Percentiles rank a stretch among this genome's conserved stretches.
Evolutionary conservation across 306 rosid species (phyloP).

Genomic region (Canavalia gladiata): DNA sequence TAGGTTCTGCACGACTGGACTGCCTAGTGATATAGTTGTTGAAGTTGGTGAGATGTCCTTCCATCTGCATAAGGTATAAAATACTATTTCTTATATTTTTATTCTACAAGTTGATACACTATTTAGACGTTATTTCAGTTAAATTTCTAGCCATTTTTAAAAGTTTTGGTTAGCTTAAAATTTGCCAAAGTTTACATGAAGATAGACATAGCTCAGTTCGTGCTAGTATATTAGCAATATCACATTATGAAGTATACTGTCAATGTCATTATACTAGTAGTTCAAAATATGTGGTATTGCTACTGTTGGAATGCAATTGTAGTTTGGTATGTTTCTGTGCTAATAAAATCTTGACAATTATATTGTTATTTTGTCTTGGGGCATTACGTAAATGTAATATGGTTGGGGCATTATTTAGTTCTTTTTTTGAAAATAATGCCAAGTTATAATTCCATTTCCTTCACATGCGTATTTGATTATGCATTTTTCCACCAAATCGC

Average conservation of each 20-base stretch:
- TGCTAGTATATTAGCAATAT: conserved; percentile 6
- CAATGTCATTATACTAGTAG: neutral
- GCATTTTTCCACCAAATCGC: conserved; percentile 1
- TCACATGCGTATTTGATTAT: conserved; percentile 34
- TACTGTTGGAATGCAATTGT: conserved; percentile 2
- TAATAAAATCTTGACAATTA: neutral
- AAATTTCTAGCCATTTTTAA: neutral
- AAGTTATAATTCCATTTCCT: conserved; percentile 36
- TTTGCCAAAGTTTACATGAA: conserved; percentile 31
- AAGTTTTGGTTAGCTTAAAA: neutral
- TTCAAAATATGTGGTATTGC: conserved; percentile 9
- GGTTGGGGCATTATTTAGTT: conserved; percentile 1
- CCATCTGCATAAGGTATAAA: conserved; percentile 95
- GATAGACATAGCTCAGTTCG: neutral
- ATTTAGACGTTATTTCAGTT: conserved; percentile 21
- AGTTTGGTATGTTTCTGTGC: neutral
- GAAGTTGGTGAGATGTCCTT: conserved; percentile 97
- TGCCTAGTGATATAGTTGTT: conserved; percentile 92
- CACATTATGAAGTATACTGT: conserved; percentile 13
- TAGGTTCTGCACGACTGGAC: conserved; percentile 99
- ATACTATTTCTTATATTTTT: conserved; percentile 29
- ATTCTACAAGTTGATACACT: conserved; percentile 34
- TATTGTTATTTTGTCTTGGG: neutral
- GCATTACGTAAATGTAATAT: conserved; percentile 19
- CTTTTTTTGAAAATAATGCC: neutral